phyloP scores from a whole-genome alignment of 129 eudicot species.

The Chrysanthemum seticuspe region DNA sequence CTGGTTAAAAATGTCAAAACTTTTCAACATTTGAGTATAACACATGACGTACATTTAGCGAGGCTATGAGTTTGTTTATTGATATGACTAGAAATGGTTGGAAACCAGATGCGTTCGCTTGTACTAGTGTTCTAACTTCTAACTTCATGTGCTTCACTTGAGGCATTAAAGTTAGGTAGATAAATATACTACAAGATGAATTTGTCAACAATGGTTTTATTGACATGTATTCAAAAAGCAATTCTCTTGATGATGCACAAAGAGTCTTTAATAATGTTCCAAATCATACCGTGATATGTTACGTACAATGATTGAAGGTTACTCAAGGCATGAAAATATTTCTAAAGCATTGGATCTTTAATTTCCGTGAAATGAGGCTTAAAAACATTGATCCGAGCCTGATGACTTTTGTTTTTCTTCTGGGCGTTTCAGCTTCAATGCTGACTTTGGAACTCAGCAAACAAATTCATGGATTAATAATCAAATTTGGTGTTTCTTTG shows the following conservation, averaged over 20 bases:
- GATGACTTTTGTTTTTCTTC: slow-evolving; percentile 65
- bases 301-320: slow-evolving; percentile 75
- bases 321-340: slow-evolving; percentile 44
- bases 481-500: slow-evolving; percentile 40
- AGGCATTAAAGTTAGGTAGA: slow-evolving; percentile 48
- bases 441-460: slow-evolving; percentile 40
- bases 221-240: slow-evolving; percentile 68
- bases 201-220: slow-evolving; percentile 58
- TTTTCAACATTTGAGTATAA: too few relatives aligned
- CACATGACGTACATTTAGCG: not conserved
- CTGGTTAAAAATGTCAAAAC: too few relatives aligned
- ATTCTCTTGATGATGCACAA: slow-evolving; percentile 51
- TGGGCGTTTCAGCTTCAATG: slow-evolving; percentile 56
- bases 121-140: slow-evolving; percentile 42
- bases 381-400: slow-evolving; percentile 41
- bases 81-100: slow-evolving; percentile 54
- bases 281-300: slow-evolving; percentile 40
- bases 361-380: slow-evolving; percentile 55
- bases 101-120: slow-evolving; percentile 63
- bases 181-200: slow-evolving; percentile 41
- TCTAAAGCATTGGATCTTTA: slow-evolving; percentile 48
- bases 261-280: slow-evolving; percentile 33
- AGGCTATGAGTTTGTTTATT: slow-evolving; percentile 45
- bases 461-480: slow-evolving; percentile 59
- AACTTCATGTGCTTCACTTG: slow-evolving; percentile 63